Base-by-base conservation (phyloP, 2,329 filamentous ascomycete species). In the Aspergillus fumigatiaffinis region DNA sequence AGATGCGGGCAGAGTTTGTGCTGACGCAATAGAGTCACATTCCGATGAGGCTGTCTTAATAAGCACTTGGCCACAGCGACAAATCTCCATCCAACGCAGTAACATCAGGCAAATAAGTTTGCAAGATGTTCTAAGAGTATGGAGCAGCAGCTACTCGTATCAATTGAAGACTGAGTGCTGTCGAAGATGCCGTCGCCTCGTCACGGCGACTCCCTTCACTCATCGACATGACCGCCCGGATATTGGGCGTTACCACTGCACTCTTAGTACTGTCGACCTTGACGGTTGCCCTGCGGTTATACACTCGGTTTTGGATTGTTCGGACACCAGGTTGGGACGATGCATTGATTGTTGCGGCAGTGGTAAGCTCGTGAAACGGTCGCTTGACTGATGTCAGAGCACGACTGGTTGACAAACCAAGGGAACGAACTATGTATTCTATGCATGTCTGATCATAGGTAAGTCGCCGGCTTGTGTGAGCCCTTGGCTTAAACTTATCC, bases 321-420 rank as follows among this genome's bases (percentile, higher is more conserved):
- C 65, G 60, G 35, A 59, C 57, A 4, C 62, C 65, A 3, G 69
- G 70, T 17, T 63, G 63, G 54, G 70, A 72, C 56, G 69, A 72
- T 56, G 26, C 66, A 38, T n/a, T 70, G 17, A 58, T 71, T 50
- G 44, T 57, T 3, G 4, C 50, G 25, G 61, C 70, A 42, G 53
- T 66, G 62, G 66, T 68, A 63, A 20, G 56, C 59, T 28, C 0
- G 23, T 10, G 12, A 23, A 7, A 5, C 29, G 41, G 23, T 23
- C 26, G n/a, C n/a, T n/a, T 49, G 26, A 35, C n/a, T 28, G 32
- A 25, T 12, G 12, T 26, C 3, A 9, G 38, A 28, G 23, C 10
- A 14, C 14, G 23, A 26, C 9, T 21, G 64, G 63, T 46, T 59
- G 35, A 50, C 56, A 21, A 56, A 63, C 14, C 9, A 20, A 48